These are phyloP conservation scores for Phytophthora kernoviae DNA, from an alignment of 352 stramenopile genomes.

Conservation along the genomic window DNA sequence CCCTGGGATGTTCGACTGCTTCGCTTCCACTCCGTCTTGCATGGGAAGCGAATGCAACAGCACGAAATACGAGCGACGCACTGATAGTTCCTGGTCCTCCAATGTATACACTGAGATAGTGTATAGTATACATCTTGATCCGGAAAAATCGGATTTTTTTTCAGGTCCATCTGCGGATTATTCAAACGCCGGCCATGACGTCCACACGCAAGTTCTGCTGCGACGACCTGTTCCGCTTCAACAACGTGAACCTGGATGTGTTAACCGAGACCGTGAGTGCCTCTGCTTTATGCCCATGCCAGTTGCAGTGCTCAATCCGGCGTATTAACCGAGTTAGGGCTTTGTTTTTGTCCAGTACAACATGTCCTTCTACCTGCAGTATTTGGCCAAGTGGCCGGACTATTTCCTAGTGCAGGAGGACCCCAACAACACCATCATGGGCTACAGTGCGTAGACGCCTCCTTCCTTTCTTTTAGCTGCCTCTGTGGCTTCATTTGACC, in stretches of 20 bases:
- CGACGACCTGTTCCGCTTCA: conserved; percentile 98
- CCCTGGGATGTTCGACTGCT: conserved; percentile 49
- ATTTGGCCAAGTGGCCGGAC: conserved; percentile 97
- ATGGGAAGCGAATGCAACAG: conserved; percentile 12
- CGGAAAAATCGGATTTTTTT: too few species aligned
- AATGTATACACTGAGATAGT: too few species aligned
- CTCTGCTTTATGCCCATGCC: not conserved
- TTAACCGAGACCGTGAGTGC: conserved; percentile 92
- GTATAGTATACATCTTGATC: too few species aligned
- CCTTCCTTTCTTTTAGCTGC: conserved; percentile 5
- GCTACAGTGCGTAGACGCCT: conserved; percentile 76
- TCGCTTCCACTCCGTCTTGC: conserved; percentile 46
- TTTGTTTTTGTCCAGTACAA: conserved; percentile 86
- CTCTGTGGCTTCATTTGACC: not conserved
- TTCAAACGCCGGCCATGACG: too few species aligned
- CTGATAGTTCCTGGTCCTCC: too few species aligned
- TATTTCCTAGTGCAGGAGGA: conserved; percentile 96
- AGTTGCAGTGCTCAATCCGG: not conserved
- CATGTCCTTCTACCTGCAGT: conserved; percentile 97
- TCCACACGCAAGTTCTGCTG: conserved; percentile 96
- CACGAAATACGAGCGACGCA: too few species aligned
- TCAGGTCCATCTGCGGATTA: too few species aligned
- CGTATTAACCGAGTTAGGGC: conserved; percentile 18
- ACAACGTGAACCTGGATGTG: conserved; percentile 98
- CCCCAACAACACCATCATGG: conserved; percentile 94